Conservation (phyloP, 768 basidiomycete genomes). For the Calvatia gigantea region DNA sequence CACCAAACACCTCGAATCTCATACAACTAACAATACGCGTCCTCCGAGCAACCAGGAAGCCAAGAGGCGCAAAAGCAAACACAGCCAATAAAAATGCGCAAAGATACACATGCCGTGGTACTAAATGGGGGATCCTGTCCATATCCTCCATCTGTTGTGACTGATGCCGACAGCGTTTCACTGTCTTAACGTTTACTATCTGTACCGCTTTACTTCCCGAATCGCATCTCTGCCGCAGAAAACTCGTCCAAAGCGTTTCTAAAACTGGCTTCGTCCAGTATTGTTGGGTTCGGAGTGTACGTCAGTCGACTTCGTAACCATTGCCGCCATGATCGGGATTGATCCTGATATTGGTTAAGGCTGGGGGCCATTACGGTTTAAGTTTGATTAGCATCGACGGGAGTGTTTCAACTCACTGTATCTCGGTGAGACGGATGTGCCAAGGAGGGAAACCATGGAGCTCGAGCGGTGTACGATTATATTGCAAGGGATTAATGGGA, state of each 20-base stretch:
- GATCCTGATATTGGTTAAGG: constrained; percentile 20
- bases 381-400: constrained; percentile 2
- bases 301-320: constrained; percentile 8
- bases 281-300: constrained; percentile 14
- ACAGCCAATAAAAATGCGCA: background rate
- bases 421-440: constrained; percentile 80
- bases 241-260: constrained; percentile 72
- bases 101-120: too few species aligned
- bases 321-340: constrained; percentile 6
- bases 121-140: background rate
- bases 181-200: background rate
- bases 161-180: background rate
- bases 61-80: background rate
- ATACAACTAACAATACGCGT: background rate
- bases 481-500: constrained; percentile 37
- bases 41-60: background rate
- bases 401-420: constrained; percentile 51
- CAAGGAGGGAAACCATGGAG: constrained; percentile 80
- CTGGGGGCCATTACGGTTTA: constrained; percentile 17
- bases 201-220: constrained; percentile 53
- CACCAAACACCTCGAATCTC: background rate
- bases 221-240: constrained; percentile 69
- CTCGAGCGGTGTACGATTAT: constrained; percentile 48
- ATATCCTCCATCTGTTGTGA: too few species aligned
- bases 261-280: constrained; percentile 55